phyloP scores from a whole-genome alignment of 371 early-diverging fungal genomes.

The Mucor racemosus region DNA sequence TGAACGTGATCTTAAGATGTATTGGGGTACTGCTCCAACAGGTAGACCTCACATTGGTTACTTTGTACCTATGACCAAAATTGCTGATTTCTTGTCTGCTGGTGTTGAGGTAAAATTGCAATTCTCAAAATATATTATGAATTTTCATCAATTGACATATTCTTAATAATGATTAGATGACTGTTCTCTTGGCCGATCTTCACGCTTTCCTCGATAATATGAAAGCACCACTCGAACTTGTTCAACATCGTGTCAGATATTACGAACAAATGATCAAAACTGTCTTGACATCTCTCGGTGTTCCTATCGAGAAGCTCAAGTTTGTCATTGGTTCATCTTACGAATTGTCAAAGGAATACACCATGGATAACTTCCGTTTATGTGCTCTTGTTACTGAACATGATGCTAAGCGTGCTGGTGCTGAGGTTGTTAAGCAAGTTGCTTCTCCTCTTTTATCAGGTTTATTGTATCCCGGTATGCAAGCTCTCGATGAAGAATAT shows the following conservation, averaged over 20 bases:
- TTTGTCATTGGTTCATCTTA: conserved; percentile 95
- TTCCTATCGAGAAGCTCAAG: conserved; percentile 89
- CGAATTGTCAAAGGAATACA: conserved; percentile 90
- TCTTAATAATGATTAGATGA: conserved; percentile 67
- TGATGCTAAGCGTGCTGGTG: conserved; percentile 99
- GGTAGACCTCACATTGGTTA: conserved; percentile 99
- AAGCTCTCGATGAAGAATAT: conserved; percentile 99
- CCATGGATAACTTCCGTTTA: conserved; percentile 95
- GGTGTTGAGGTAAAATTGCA: conserved; percentile 65
- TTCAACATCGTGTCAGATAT: conserved; percentile 91
- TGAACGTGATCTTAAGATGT: conserved; percentile 93
- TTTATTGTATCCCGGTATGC: conserved; percentile 98
- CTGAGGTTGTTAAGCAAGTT: conserved; percentile 99
- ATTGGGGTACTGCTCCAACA: conserved; percentile 99
- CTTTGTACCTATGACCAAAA: conserved; percentile 98
- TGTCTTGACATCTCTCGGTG: conserved; percentile 90
- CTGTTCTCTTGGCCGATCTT: conserved; percentile 96
- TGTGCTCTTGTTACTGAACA: conserved; percentile 90
- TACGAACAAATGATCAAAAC: conserved; percentile 95
- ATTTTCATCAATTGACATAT: not conserved
- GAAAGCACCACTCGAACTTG: conserved; percentile 97
- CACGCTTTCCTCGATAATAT: conserved; percentile 99
- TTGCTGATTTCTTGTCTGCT: conserved; percentile 97
- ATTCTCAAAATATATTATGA: not conserved
- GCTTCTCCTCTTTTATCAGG: conserved; percentile 93